Evolutionary conservation across 345 rosid species (phyloP), one percentile per base, ranked within the genome.

Genomic region (Citrus medica): DNA sequence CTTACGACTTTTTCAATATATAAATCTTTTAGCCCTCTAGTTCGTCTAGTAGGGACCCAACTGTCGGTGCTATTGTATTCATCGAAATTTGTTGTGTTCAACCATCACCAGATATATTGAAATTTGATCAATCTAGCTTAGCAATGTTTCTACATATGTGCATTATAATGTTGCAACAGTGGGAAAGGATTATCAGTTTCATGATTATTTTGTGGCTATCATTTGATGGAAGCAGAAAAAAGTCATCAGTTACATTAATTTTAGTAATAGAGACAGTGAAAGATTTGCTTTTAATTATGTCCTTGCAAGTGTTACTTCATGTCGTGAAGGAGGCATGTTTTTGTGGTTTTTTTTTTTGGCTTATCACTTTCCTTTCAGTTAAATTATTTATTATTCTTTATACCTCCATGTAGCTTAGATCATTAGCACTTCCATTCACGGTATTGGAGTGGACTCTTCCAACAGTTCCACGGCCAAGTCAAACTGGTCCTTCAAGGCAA

Each of bases 371-470:
- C 78, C 14, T 71, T 67, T 73, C 73, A 4, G 40, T 79, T 60
- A 22, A 74, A 7, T 19, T 79, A 70, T 67, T 92, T 84, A 82
- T 86, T 83, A 73, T 84, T 67, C 79, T 81, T 82, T 80, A 79
- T 87, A 78, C 77, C 83, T 83, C 76, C 75, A 82, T 92, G 93
- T 96, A 96, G 99, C 97, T 96, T 93, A 94, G 99, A 94, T 94
- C 99, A 79, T 90, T 96, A 89, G 99, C 99, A 83, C 98, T 95
- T 88, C 98, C 98, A 81, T 96, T 96, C 92, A 92, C 99, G 79
- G 99, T 94, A 81, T 85, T 96, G 88, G 99, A 96, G 88, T 96
- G 98, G 99, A 96, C 98, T 76, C 99, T 96, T 84, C 99, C 99
- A 76, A 88, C 98, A 76, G 92, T 91, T 87, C 99, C 98, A 13